A percentile compares a stretch with the other conserved stretches of the same genome.
These are phyloP conservation scores for Rosa lucieae DNA, from an alignment of 306 rosid species.

Conservation along the genomic window DNA sequence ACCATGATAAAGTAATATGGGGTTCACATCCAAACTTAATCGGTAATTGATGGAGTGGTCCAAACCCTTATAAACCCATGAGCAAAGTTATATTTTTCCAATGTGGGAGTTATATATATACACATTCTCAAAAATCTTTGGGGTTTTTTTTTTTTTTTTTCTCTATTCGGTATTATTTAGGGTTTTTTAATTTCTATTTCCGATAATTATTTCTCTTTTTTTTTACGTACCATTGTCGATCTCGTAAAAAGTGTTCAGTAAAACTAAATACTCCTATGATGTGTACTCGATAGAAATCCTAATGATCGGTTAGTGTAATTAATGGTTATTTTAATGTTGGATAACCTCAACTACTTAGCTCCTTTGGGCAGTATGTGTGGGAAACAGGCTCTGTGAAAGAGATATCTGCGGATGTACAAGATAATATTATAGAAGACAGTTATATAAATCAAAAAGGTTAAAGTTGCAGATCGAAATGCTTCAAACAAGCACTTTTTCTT, in stretches of 20 bases:
- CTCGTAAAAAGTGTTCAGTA: neutral
- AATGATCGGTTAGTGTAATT: neutral
- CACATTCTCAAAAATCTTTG: neutral
- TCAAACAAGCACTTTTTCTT: constrained; percentile 24
- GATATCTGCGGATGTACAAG: neutral
- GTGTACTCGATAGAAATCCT: neutral
- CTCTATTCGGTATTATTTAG: neutral
- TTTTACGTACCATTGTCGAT: neutral
- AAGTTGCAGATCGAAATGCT: constrained; percentile 17
- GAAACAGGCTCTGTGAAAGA: neutral
- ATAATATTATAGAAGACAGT: neutral
- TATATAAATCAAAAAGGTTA: neutral
- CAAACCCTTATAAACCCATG: too few relatives aligned
- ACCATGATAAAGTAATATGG: too few relatives aligned
- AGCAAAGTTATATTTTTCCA: too few relatives aligned
- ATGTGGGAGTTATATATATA: too few relatives aligned
- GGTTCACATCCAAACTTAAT: too few relatives aligned
- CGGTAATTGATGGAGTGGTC: too few relatives aligned
- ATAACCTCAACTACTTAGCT: neutral
- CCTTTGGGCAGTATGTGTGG: neutral
- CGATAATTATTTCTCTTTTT: neutral
- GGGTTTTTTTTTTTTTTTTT: too few relatives aligned
- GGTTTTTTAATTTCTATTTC: neutral
- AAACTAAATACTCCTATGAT: neutral
- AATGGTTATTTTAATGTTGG: neutral